Evolutionary conservation across 306 rosid species (phyloP).

Genomic region (Rosa rugosa): DNA sequence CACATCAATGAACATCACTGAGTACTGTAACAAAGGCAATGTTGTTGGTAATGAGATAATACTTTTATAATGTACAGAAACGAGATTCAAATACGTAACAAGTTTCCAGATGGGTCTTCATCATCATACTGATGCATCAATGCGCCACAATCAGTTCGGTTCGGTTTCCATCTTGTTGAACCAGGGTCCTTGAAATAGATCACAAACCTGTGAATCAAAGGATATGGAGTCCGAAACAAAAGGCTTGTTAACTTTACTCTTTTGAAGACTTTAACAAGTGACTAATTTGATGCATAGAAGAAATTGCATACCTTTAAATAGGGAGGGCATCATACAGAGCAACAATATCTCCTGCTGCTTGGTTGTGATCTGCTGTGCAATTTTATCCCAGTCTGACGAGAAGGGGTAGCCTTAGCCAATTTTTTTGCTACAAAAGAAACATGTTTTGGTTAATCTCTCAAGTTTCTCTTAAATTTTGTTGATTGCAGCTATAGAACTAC

Average conservation of each 20-base stretch:
- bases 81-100: background rate
- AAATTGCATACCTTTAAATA: conserved; percentile 15
- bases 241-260: background rate
- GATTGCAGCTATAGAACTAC: background rate
- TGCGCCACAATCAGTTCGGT: background rate
- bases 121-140: background rate
- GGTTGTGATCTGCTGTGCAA: conserved; percentile 54
- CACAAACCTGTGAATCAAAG: background rate
- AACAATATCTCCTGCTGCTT: conserved; percentile 63
- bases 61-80: conserved; percentile 9
- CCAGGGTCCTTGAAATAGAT: conserved; percentile 15
- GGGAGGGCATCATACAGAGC: conserved; percentile 36
- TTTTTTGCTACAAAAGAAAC: conserved; percentile 57
- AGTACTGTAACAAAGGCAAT: background rate
- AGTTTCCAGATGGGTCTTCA: background rate
- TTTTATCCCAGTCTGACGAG: conserved; percentile 62
- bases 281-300: background rate
- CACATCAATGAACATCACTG: conserved; percentile 7
- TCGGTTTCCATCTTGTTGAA: conserved; percentile 12
- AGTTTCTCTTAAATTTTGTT: background rate
- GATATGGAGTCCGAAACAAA: background rate
- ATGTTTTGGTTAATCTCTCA: background rate
- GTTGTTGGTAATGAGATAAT: conserved; percentile 4
- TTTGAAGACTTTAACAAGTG: background rate
- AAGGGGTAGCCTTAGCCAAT: conserved; percentile 70